Base-by-base conservation (phyloP, 148 eudicot species). In the Vaccinium darrowii region DNA sequence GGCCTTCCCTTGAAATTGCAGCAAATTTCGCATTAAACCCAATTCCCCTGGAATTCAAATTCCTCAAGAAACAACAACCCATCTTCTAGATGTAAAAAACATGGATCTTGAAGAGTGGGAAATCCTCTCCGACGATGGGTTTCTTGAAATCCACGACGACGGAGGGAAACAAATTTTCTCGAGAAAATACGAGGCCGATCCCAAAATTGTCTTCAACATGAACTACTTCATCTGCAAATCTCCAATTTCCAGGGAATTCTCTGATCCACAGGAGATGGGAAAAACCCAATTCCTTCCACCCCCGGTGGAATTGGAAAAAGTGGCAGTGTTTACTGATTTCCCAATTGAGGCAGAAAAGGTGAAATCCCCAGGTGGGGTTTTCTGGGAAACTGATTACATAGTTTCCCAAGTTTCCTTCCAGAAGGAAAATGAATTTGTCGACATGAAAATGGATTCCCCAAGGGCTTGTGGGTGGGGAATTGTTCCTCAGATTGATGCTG, bases 41-140 rank as follows among this genome's bases (percentile, higher is more conserved):
- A 56, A 71, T 52, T 52, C 56, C 69, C 15, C 81, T 85, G 83
- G 81, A 73, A 58, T 6, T 43, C 39, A 76, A 83, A 30, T 43
- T n/a, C 76, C 58, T 50, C 27, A 4, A 13, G 9, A 43, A 63
- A n/a, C 7, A 21, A 19, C 0, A 62, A 65, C 9, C 72, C 73
- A 18, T 36, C 33, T 58, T 9, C 30, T 39, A 39, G 27, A 69
- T 82, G 78, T 43, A 84, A 49, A 85, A 77, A 12, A 95, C 92
- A 69, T 69, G 98, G 98, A 96, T 88, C 89, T 94, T 84, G 91
- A 94, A 6, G 98, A 93, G 86, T 96, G 98, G 98, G 98, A 92
- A 84, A 36, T 91, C 76, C 86, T 96, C 21, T 88, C 98, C 52
- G 92, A 91, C 63, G 91, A 91, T 67, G 94, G 91, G 6, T 90